These are phyloP conservation scores for Lumnitzera racemosa DNA, from an alignment of 345 rosid species.

Conservation along the genomic window DNA sequence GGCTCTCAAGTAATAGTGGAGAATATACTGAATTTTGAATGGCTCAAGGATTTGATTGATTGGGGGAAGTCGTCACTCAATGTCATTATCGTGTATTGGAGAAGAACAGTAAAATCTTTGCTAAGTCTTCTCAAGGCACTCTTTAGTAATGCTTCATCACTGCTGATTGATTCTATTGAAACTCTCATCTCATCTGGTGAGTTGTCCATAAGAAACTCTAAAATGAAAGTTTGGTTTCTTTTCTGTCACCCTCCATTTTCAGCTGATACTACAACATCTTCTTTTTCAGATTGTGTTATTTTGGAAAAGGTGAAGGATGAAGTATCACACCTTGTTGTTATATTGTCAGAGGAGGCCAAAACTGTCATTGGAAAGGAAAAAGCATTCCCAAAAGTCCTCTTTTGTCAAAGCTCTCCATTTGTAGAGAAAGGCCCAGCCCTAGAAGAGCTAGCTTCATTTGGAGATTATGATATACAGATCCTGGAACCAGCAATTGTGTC, in stretches of 20 bases:
- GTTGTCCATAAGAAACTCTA: conserved; percentile 12
- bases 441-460: conserved; percentile 21
- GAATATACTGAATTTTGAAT: conserved; percentile 39
- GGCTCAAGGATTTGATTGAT: conserved; percentile 87
- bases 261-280: conserved; percentile 7
- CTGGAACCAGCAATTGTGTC: conserved; percentile 21
- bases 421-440: conserved; percentile 16
- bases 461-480: conserved; percentile 27
- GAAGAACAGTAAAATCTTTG: conserved; percentile 51
- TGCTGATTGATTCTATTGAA: conserved; percentile 40
- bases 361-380: conserved; percentile 11
- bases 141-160: conserved; percentile 28
- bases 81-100: conserved; percentile 82
- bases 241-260: background rate
- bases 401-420: conserved; percentile 16
- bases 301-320: conserved; percentile 56
- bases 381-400: conserved; percentile 15
- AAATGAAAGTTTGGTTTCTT: background rate
- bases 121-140: conserved; percentile 44
- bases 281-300: conserved; percentile 41
- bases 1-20: conserved; percentile 25
- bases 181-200: conserved; percentile 60
- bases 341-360: conserved; percentile 34
- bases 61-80: conserved; percentile 93
- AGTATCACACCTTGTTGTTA: conserved; percentile 54